phyloP scores from a whole-genome alignment of 345 rosid genomes.

The Abelmoschus esculentus region DNA sequence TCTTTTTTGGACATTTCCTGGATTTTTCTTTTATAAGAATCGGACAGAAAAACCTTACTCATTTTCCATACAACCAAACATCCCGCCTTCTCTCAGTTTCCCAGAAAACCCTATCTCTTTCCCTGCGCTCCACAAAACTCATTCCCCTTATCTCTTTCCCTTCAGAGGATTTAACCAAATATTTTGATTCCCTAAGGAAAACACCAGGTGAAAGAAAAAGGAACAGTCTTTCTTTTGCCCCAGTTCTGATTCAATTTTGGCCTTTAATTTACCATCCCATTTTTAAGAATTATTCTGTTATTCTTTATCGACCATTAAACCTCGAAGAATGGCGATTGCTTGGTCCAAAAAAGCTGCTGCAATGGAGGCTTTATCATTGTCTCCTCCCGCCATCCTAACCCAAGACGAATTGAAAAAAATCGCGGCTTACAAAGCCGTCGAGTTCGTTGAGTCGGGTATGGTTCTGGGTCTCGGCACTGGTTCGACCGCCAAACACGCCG shows the following conservation, averaged over 20 bases:
- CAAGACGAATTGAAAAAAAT: conserved; percentile 18
- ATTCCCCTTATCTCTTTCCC: no score
- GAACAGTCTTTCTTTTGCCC: neutral
- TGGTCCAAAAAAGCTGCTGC: conserved; percentile 15
- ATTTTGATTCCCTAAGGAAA: no score
- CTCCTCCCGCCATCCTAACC: conserved; percentile 10
- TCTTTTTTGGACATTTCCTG: neutral
- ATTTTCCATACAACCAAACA: neutral
- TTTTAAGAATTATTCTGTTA: neutral
- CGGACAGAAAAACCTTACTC: neutral
- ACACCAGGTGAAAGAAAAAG: no score
- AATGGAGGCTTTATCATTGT: conserved; percentile 11
- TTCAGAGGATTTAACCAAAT: no score
- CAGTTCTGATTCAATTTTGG: neutral
- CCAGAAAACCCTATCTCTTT: conserved; percentile 8
- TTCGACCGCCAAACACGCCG: conserved; percentile 92
- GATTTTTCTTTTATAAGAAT: neutral
- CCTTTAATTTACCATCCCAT: neutral
- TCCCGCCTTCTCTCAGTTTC: neutral
- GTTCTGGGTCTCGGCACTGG: conserved; percentile 97
- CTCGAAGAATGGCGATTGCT: conserved; percentile 11
- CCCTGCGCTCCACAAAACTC: neutral
- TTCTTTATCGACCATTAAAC: neutral
- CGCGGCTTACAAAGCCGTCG: conserved; percentile 73
- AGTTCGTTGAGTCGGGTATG: conserved; percentile 88